Percentiles rank a stretch among this genome's conserved stretches.
Conservation (phyloP, 2,329 filamentous ascomycete species). For the Chaetomium strumarium region DNA sequence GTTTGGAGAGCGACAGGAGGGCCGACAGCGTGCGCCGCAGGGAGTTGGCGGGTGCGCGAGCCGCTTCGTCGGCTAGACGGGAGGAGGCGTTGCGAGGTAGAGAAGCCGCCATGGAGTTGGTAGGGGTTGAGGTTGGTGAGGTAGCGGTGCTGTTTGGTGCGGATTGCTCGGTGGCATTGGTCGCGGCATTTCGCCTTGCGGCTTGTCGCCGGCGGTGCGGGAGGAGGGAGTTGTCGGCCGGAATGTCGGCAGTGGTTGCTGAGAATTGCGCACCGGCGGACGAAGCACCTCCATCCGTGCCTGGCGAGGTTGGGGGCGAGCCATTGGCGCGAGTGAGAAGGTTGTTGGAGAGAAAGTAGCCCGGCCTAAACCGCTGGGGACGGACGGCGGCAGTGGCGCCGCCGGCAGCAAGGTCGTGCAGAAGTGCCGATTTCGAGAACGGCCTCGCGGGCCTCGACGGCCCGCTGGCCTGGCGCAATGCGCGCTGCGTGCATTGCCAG, state of each 20-base stretch:
- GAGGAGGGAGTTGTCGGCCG: conserved; percentile 18
- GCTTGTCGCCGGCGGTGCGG: conserved; percentile 29
- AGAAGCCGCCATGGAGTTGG: conserved; percentile 13
- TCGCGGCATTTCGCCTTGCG: conserved; percentile 19
- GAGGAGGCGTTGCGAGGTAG: conserved; percentile 42
- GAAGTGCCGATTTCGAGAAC: conserved; percentile 23
- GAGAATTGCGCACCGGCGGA: not conserved
- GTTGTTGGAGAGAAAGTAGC: conserved; percentile 33
- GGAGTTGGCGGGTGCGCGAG: conserved; percentile 44
- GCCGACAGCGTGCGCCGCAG: conserved; percentile 65
- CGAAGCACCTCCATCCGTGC: not conserved
- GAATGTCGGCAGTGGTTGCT: not conserved
- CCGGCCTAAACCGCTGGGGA: conserved; percentile 25
- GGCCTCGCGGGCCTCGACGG: conserved; percentile 3
- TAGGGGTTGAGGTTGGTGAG: conserved; percentile 4
- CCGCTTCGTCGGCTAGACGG: conserved; percentile 47
- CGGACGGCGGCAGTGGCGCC: conserved; percentile 6
- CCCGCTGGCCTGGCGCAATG: conserved; percentile 11
- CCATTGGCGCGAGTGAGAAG: conserved; percentile 29
- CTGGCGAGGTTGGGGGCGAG: conserved; percentile 13
- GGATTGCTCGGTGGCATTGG: not conserved
- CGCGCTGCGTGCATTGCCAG: conserved; percentile 26
- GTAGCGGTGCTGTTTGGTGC: conserved; percentile 5
- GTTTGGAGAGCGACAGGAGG: conserved; percentile 90
- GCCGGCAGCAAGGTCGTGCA: conserved; percentile 17